phyloP scores from a whole-genome alignment of 768 basidiomycete species.

The Asterophora lycoperdoides region DNA sequence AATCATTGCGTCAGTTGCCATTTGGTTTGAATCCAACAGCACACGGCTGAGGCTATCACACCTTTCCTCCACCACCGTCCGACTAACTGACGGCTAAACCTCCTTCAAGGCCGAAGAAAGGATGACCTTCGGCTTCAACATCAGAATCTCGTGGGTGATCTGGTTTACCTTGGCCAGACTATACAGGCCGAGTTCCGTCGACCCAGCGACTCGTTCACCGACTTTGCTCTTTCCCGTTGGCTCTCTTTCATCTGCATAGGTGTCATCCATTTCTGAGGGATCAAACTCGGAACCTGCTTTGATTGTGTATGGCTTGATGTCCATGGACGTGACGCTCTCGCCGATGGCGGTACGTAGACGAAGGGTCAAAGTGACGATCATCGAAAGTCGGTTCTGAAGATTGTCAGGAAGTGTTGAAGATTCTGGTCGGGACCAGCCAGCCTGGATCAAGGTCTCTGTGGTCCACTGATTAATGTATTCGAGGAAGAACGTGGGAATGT shows the following conservation, averaged over 20 bases:
- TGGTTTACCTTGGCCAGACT: background rate
- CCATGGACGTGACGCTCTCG: slow-evolving; percentile 13
- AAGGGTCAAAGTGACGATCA: slow-evolving; percentile 8
- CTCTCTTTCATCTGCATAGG: slow-evolving; percentile 10
- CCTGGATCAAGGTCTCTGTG: background rate
- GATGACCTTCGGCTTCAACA: slow-evolving; percentile 21
- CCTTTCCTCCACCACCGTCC: too few species aligned
- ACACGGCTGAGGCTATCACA: too few species aligned
- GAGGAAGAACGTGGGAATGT: background rate
- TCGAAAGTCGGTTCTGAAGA: slow-evolving; percentile 8
- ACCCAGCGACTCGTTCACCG: slow-evolving; percentile 13
- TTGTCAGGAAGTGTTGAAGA: background rate
- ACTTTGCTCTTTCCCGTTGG: background rate
- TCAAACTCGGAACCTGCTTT: slow-evolving; percentile 2
- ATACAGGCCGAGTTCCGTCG: slow-evolving; percentile 19
- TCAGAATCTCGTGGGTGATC: background rate
- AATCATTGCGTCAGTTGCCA: too few species aligned
- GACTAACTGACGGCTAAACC: background rate
- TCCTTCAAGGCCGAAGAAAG: slow-evolving; percentile 11
- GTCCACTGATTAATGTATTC: background rate
- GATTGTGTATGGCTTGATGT: slow-evolving; percentile 1
- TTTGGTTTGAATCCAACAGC: too few species aligned
- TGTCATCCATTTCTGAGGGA: slow-evolving; percentile 13
- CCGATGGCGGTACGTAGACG: slow-evolving; percentile 13
- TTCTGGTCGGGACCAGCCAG: background rate